Evolutionary conservation across 495 filamentous ascomycete species (phyloP).

Genomic region (Pseudevernia furfuracea): DNA sequence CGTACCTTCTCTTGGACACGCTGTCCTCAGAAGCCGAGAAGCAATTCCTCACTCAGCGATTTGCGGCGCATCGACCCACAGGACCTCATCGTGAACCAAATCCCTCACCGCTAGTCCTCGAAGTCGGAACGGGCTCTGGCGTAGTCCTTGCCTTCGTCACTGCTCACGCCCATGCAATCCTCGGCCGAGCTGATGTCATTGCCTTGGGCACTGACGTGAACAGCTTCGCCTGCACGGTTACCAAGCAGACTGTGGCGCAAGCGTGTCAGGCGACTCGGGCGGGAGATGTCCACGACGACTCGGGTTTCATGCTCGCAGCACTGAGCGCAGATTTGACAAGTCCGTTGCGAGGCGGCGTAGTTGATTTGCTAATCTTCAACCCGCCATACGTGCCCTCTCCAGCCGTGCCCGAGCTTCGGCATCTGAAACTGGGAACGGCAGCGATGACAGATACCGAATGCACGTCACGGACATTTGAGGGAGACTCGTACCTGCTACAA

Average conservation of each 20-base stretch:
- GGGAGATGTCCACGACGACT: constrained; percentile 17
- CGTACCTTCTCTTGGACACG: constrained; percentile 88
- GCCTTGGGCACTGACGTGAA: constrained; percentile 77
- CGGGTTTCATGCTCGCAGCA: constrained; percentile 47
- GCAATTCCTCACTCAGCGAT: constrained; percentile 58
- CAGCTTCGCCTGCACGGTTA: constrained; percentile 65
- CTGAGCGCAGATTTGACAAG: constrained; percentile 58
- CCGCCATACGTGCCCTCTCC: constrained; percentile 89
- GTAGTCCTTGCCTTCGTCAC: constrained; percentile 81
- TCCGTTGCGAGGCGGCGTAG: constrained; percentile 44
- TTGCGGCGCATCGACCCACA: constrained; percentile 31
- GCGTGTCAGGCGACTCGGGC: constrained; percentile 39
- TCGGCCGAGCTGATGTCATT: constrained; percentile 63
- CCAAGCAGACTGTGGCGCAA: constrained; percentile 50
- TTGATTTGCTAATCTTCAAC: constrained; percentile 91
- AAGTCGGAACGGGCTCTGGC: constrained; percentile 85
- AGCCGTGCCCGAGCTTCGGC: constrained; percentile 50
- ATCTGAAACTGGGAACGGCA: constrained; percentile 26
- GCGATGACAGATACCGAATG: constrained; percentile 21
- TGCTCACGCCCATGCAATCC: constrained; percentile 62
- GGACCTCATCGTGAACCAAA: constrained; percentile 6
- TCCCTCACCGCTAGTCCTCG: constrained; percentile 61
- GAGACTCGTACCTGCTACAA: constrained; percentile 71
- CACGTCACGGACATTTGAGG: constrained; percentile 45
- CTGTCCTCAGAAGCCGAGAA: constrained; percentile 67